Evolutionary conservation across 2,329 filamentous ascomycete genomes (phyloP).

Genomic region (Aureobasidium uvarum): DNA sequence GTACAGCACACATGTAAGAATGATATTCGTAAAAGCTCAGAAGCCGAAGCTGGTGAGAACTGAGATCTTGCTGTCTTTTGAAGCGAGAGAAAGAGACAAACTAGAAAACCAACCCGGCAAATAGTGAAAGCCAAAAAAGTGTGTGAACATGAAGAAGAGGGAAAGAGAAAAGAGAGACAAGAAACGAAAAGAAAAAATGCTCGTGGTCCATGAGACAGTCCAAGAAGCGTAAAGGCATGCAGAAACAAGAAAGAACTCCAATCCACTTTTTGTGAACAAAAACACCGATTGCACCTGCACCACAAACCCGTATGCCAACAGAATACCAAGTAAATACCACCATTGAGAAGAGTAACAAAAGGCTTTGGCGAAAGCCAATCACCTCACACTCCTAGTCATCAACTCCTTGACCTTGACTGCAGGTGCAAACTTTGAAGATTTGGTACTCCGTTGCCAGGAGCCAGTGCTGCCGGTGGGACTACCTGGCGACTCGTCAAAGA

Average conservation of each 20-base stretch:
- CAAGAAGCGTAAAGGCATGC: not conserved
- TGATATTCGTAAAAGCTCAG: too few species aligned
- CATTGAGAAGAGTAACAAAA: not conserved
- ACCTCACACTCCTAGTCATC: slow-evolving; percentile 18
- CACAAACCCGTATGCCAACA: not conserved
- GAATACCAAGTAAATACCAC: not conserved
- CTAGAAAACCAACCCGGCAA: not conserved
- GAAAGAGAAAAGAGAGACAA: not conserved
- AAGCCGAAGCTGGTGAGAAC: too few species aligned
- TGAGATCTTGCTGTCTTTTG: not conserved
- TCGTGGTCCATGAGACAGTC: not conserved
- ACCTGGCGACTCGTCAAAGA: slow-evolving; percentile 55
- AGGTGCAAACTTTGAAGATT: not conserved
- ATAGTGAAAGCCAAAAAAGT: not conserved
- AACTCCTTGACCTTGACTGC: slow-evolving; percentile 18
- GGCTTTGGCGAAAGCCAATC: not conserved
- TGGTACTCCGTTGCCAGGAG: slow-evolving; percentile 7
- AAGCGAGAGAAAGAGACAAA: not conserved
- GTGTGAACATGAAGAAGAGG: not conserved
- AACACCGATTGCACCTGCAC: not conserved
- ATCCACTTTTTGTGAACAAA: not conserved
- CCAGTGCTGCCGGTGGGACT: slow-evolving; percentile 12
- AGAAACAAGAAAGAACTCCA: not conserved
- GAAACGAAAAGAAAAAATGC: not conserved
- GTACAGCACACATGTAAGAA: too few species aligned